These are phyloP conservation scores for Puya raimondii DNA, from an alignment of 176 grass and related monocot species.

Conservation along the genomic window DNA sequence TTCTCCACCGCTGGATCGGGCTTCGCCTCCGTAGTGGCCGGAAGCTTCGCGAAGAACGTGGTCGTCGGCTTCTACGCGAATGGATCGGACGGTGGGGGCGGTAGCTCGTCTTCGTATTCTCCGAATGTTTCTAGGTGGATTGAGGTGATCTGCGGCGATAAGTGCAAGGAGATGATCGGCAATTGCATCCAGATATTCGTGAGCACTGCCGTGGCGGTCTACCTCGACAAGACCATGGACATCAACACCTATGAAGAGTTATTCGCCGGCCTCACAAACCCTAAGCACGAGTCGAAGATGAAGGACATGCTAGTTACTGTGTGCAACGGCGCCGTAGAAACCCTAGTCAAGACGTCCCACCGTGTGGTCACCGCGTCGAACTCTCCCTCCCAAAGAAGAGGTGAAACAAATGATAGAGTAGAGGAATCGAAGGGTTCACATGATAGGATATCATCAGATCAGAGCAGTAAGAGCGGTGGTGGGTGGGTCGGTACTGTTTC, in stretches of 20 bases:
- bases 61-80: conserved; percentile 41
- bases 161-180: conserved; percentile 39
- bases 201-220: conserved; percentile 59
- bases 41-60: conserved; percentile 66
- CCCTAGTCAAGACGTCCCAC: conserved; percentile 79
- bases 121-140: conserved; percentile 45
- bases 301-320: conserved; percentile 68
- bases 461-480: conserved; percentile 10
- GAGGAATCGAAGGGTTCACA: conserved; percentile 8
- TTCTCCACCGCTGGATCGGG: conserved; percentile 60
- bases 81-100: conserved; percentile 4
- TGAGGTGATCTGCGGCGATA: conserved; percentile 39
- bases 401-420: conserved; percentile 9
- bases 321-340: conserved; percentile 78
- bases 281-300: conserved; percentile 55
- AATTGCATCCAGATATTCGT: conserved; percentile 55
- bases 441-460: not conserved
- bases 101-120: conserved; percentile 11
- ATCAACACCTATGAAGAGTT: conserved; percentile 89
- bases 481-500: conserved; percentile 63
- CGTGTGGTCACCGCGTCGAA: conserved; percentile 27
- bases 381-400: not conserved
- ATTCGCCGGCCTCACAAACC: conserved; percentile 79
- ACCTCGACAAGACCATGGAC: conserved; percentile 90
- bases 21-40: conserved; percentile 51